phyloP scores from a whole-genome alignment of 164 flowering plant species.

The Liriodendron chinense region DNA sequence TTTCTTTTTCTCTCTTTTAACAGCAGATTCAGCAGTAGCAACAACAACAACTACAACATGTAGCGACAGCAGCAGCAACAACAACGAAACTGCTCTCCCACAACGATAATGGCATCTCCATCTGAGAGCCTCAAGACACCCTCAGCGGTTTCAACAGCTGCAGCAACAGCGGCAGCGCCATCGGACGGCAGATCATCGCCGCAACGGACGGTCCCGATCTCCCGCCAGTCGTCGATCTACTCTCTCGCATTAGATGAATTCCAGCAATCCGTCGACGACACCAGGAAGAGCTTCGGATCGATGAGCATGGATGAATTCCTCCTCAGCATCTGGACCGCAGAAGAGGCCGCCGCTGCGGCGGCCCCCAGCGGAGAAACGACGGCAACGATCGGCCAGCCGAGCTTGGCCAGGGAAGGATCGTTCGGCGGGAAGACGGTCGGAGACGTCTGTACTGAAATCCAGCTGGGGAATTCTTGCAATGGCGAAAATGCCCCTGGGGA shows the following conservation, averaged over 20 bases:
- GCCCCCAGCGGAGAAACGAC: constrained; percentile 7
- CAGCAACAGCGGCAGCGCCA: not conserved
- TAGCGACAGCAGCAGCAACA: not conserved
- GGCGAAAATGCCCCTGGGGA: constrained; percentile 44
- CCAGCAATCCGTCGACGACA: constrained; percentile 61
- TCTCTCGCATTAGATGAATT: constrained; percentile 87
- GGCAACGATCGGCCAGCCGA: constrained; percentile 35
- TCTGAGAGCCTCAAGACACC: not conserved
- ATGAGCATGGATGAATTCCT: constrained; percentile 98
- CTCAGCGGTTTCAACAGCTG: not conserved
- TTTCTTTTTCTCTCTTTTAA: not conserved
- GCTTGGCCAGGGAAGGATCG: constrained; percentile 71
- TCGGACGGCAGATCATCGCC: not conserved
- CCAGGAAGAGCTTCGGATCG: constrained; percentile 82
- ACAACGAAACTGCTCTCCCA: not conserved
- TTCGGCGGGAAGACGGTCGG: constrained; percentile 79
- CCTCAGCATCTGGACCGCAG: constrained; percentile 87
- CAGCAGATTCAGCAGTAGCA: not conserved
- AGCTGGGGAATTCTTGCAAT: constrained; percentile 7
- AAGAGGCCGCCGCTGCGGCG: constrained; percentile 58
- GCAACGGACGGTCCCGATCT: not conserved
- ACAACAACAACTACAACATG: not conserved
- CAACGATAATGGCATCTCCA: not conserved
- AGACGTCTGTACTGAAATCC: constrained; percentile 90
- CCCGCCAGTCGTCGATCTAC: constrained; percentile 76